phyloP scores from a whole-genome alignment of 2,329 filamentous ascomycete species.

The Fusarium hostae region DNA sequence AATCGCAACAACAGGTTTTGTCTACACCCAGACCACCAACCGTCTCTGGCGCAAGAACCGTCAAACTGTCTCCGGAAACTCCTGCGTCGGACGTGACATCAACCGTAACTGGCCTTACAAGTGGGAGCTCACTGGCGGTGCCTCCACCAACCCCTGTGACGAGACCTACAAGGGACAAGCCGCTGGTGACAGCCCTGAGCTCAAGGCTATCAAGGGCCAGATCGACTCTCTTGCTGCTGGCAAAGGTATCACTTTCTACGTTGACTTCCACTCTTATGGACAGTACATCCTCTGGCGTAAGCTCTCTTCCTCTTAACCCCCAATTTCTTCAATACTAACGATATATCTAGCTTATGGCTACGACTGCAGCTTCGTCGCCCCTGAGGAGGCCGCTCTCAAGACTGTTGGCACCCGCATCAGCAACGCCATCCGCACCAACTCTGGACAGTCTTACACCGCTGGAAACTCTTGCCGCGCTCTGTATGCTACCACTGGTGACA shows the following conservation, averaged over 20 bases:
- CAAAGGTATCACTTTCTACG: constrained; percentile 66
- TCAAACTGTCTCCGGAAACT: constrained; percentile 52
- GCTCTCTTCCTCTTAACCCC: constrained; percentile 62
- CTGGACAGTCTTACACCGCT: constrained; percentile 37
- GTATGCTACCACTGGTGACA: constrained; percentile 64
- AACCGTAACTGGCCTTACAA: constrained; percentile 70
- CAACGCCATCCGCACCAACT: constrained; percentile 17
- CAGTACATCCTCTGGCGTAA: constrained; percentile 69
- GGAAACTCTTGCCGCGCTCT: constrained; percentile 70
- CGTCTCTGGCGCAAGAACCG: constrained; percentile 73
- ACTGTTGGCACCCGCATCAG: constrained; percentile 18
- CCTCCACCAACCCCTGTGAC: constrained; percentile 62
- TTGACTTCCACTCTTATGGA: constrained; percentile 73
- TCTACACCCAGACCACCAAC: constrained; percentile 66
- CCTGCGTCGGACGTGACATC: constrained; percentile 64
- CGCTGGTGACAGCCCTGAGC: constrained; percentile 62
- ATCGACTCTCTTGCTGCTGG: constrained; percentile 44
- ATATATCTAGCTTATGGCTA: constrained; percentile 54
- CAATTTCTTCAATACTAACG: constrained; percentile 57
- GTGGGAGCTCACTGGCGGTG: constrained; percentile 62
- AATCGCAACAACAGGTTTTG: background rate
- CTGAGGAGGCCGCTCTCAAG: constrained; percentile 23
- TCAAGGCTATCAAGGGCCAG: constrained; percentile 55
- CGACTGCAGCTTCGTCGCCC: constrained; percentile 25
- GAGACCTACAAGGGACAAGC: constrained; percentile 60